Percentiles rank a stretch among this genome's conserved stretches.
These are phyloP conservation scores for Sporisorium graminicola DNA, from an alignment of 1,284 basidiomycete species.

Conservation along the genomic window DNA sequence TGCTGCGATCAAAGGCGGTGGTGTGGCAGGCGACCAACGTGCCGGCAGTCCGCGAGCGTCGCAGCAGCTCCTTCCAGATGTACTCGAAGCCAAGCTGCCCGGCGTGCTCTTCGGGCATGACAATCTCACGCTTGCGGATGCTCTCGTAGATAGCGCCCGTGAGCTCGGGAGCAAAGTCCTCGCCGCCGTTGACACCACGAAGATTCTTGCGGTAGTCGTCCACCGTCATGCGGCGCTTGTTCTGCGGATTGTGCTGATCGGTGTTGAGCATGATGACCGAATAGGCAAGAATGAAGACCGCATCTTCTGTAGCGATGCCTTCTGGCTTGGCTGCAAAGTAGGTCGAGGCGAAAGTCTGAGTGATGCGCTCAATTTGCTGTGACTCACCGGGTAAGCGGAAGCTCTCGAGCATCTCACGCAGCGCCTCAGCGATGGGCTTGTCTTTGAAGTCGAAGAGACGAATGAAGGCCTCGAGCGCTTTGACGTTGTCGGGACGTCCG, in stretches of 20 bases:
- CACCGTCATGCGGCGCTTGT: constrained; percentile 96
- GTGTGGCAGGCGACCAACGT: constrained; percentile 84
- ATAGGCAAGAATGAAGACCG: constrained; percentile 92
- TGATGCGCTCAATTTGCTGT: constrained; percentile 93
- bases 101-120: constrained; percentile 97
- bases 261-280: constrained; percentile 99
- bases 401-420: constrained; percentile 92
- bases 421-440: constrained; percentile 92
- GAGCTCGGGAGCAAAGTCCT: constrained; percentile 86
- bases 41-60: constrained; percentile 85
- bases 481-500: constrained; percentile 87
- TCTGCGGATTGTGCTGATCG: constrained; percentile 96
- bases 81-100: constrained; percentile 98
- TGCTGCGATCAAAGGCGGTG: constrained; percentile 84
- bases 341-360: constrained; percentile 91
- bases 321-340: constrained; percentile 90
- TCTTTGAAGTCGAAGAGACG: constrained; percentile 88
- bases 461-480: constrained; percentile 88
- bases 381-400: constrained; percentile 96
- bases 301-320: constrained; percentile 90
- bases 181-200: constrained; percentile 88
- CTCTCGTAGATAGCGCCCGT: constrained; percentile 91
- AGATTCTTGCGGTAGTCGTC: constrained; percentile 95
- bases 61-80: constrained; percentile 95
- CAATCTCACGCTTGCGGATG: constrained; percentile 92